Evolutionary conservation across 169 alveolate genomes (phyloP), one percentile per base, ranked within the genome.

Genomic region (Plasmodium malariae): DNA sequence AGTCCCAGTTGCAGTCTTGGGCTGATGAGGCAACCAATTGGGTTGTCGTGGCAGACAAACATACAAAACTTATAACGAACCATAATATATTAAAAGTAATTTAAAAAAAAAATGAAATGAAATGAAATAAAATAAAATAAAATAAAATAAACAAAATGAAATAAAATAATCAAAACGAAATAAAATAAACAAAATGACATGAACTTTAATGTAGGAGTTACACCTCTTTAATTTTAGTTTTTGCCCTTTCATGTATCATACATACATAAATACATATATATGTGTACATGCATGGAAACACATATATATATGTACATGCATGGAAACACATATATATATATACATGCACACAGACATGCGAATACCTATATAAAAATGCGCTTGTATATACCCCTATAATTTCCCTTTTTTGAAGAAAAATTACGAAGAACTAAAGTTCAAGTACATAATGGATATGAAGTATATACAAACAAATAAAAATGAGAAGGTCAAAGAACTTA

Each of bases 1-100:
- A 78, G 28, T 19, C 37, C 5, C 89, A 78, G 37, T 62, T 78
- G 55, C 89, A 78, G 26, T 78, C 89, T 32, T 78, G 89, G 89
- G 89, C 89, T 21, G 78, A 78, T 37, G 89, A 78, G 55, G 89
- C 89, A 19, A 62, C 89, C 12, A 78, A 78, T 9, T 78, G 89
- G 89, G 76, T 78, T 3, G 74, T 49, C 24, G 55, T 78, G 21
- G 89, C 89, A 3, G 89, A 78, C 67, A 78, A 62, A 40, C 89
- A 78, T 54, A 49, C 89, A 14, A 78, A 62, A 37, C 78, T 78
- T 40, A 78, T 78, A 12, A 78, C 74, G 12, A 78, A 78, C 24
- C 78, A 78, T 28, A 78, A 78, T 49, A 78, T 48, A 21, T 37
- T 78, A 19, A 78, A 78, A 67, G 89, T 78, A 63, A 78, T 14